Evolutionary conservation across 225 moss, liverwort and hornwort species (phyloP), one percentile per base, ranked within the genome.

Genomic region (Sphagnum contortum): DNA sequence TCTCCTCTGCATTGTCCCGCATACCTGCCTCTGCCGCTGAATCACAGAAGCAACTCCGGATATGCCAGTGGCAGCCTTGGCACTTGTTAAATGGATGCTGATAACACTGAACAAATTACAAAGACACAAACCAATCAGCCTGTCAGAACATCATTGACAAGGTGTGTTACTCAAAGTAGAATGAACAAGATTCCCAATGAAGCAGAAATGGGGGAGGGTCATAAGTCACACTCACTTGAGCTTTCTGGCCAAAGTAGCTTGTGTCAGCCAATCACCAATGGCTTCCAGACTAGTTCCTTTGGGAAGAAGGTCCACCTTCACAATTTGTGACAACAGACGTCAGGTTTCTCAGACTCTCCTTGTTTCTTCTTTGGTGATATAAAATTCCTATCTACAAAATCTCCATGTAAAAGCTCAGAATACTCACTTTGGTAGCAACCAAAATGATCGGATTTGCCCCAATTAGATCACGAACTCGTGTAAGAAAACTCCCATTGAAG

Each of bases 401-500:
- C 29, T 29, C 29, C 29, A 29, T 29, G 29, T 29, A 29, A 29
- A 29, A 29, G 29, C 29, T 29, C 29, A 29, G 29, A 29, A 29
- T 29, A 29, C 29, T 5, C 52, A 98, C 96, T 91, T 99, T 99
- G 44, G 98, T 99, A 48, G 88, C 78, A 48, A 93, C 91, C 13
- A 99, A 74, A 58, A 99, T 84, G 55, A 99, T 91, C 12, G 93
- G 98, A 72, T 99, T 99, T 14, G 91, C 84, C 59, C 98, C 98
- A 48, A 99, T 87, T 65, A 99, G 86, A 80, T 99, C 98, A 72
- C 98, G 91, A 74, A 99, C 84, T 80, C 91, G 87, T 64, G 86
- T 89, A 7, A 99, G 71, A 60, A 99, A 93, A 69, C 98, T 99
- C 59, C 98, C 98, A 83, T 99, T 99, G 70, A 99, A 99, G 69